Conservation (phyloP, 2,329 filamentous ascomycete genomes). For the Pseudogymnoascus pannorum region DNA sequence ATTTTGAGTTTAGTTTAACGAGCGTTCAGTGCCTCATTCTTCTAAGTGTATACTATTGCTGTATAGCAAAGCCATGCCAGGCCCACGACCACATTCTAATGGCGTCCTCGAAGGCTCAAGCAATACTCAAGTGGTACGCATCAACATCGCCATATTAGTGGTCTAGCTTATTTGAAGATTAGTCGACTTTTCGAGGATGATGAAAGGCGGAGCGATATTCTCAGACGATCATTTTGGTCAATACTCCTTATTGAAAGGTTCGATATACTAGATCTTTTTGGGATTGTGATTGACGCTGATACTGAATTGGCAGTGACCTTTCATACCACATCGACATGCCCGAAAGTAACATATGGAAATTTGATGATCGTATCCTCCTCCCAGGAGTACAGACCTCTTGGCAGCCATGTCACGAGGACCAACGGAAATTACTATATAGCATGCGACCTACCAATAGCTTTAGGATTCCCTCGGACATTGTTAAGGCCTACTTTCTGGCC, state of each 20-base stretch:
- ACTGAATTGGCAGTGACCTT: constrained; percentile 19
- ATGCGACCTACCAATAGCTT: background rate
- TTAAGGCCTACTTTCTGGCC: constrained; percentile 26
- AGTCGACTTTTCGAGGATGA: constrained; percentile 13
- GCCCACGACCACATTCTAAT: too few relatives aligned
- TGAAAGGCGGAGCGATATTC: constrained; percentile 15
- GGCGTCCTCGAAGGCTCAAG: constrained; percentile 27
- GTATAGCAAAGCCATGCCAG: constrained; percentile 25
- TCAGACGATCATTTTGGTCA: constrained; percentile 21
- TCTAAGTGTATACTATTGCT: constrained; percentile 25
- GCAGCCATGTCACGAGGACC: constrained; percentile 18
- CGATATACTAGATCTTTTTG: background rate
- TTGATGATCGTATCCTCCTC: constrained; percentile 24
- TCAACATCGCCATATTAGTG: background rate
- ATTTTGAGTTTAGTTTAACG: constrained; percentile 21
- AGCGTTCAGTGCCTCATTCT: constrained; percentile 25
- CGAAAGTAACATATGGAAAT: constrained; percentile 26
- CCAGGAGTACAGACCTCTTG: constrained; percentile 21
- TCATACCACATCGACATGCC: constrained; percentile 24
- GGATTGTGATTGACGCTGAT: background rate
- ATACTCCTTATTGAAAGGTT: constrained; percentile 24
- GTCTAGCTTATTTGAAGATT: constrained; percentile 8
- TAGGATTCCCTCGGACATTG: constrained; percentile 9
- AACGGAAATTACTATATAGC: constrained; percentile 4
- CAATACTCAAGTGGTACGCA: constrained; percentile 20